Base-by-base conservation (phyloP, 2,329 filamentous ascomycete species). In the Arthrinium phaeospermum region DNA sequence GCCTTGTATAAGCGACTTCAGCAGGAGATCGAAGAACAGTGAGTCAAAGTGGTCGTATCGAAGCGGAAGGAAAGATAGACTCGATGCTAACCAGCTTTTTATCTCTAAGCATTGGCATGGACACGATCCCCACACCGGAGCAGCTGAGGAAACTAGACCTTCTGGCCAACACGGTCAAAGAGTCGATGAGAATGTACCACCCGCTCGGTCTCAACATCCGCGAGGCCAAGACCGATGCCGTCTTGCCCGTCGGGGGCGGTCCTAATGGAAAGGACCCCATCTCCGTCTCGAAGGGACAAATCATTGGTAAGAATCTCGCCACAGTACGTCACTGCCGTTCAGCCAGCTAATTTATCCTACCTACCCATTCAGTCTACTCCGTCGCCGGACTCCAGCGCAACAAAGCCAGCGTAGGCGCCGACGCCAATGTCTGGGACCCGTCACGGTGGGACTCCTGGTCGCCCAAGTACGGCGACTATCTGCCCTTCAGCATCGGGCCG, bases 111-210 rank as follows among this genome's bases (percentile, higher is more conserved):
- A 69, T 69, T 51, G 68, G 68, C 68, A 30, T 69, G 44, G 68
- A 69, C 46, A 19, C 68, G 68, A 22, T 69, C n/a, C 68, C 68
- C 27, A 49, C 44, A 30, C 14, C 68, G 22, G 68, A 69, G 5
- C 44, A 69, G 68, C 27, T 69, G 46, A 69, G 46, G 16, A 47
- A 49, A 12, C 46, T 69, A 14, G 46, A 47, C 24, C 44, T 49
- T 2, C 68, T 69, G n/a, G 44, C 44, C 44, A 69, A 69, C 68
- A 37, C 30, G 6, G 68, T 69, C 68, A 69, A 69, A 24, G 68
- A 69, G 46, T 49, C 68, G n/a, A 53, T 69, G 44, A 41, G 68
- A 49, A 69, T 69, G 68, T 69, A 69, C 46, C 68, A 69, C 68
- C 68, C 68, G 44, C 68, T 69, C 14, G 68, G 68, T 46, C 68